Base-by-base conservation (phyloP, 1,139 yeast genomes). In the Yamadazyma triangularis region DNA sequence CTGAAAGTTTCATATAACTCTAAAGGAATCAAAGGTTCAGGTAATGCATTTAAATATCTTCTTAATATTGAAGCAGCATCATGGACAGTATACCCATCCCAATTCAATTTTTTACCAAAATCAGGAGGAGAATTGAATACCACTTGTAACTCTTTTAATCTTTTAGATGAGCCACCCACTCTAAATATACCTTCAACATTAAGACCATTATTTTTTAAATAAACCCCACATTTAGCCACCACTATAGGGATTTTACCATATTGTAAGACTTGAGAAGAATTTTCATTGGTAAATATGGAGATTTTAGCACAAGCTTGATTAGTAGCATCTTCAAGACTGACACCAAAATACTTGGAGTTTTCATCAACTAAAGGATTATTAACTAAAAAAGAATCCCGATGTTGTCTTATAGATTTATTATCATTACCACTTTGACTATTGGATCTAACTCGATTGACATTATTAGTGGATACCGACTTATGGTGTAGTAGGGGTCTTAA, bases 21-120 rank as follows among this genome's bases (percentile, higher is more conserved):
- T 28, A 87, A 62, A 0, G 97, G 96, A 13, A 91, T 79, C 33
- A 91, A 70, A 0, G 98, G 97, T 48, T 91, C 97, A 1, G 96
- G 95, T 35, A 91, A 70, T 26, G 89, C 82, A 52, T 89, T 87
- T 40, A 93, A 70, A 52, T 76, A 91, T 37, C 98, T 68, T 50
- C 97, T 70, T 36, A 91, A 71, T 22, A 91, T 70, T 18, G 94
- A 85, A 2, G 97, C 96, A 1, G 96, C 96, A 56, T 93, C 98
- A 58, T 93, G 98, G n/a, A 91, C 97, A 4, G 88, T 87, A 57
- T 79, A 91, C 1, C 94, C 93, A 33, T 84, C 87, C 98, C 98
- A 91, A 40, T 72, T 76, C 27, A 89, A 70, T 44, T 82, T 84
- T 37, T 87, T 77, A 15, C 98, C 99, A 52, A 80, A 93, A 38